These are phyloP conservation scores for Paraphoma sp. DNA, from an alignment of 2,329 filamentous ascomycete genomes.

Conservation along the genomic window DNA sequence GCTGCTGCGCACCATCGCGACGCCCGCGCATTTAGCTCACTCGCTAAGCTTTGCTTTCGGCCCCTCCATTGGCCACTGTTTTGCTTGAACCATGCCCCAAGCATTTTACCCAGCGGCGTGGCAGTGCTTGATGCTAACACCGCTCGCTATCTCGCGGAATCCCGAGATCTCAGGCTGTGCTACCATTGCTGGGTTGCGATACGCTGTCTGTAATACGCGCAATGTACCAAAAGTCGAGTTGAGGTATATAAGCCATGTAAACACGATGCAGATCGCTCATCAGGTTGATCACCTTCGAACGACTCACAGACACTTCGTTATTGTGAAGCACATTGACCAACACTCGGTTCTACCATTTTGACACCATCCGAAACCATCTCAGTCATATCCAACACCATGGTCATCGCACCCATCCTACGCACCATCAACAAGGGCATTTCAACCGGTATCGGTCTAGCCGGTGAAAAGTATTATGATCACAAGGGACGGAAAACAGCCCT, in stretches of 20 bases:
- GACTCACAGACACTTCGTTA: too few species aligned
- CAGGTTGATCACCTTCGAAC: neutral
- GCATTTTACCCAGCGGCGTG: neutral
- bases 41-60: neutral
- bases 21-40: neutral
- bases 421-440: constrained; percentile 14
- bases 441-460: constrained; percentile 15
- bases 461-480: constrained; percentile 21
- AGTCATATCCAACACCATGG: neutral
- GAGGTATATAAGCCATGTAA: neutral
- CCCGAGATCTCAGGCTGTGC: neutral
- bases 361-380: too few species aligned
- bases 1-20: neutral
- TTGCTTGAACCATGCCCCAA: neutral
- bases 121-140: neutral
- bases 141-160: neutral
- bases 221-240: neutral
- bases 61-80: neutral
- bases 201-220: neutral
- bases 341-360: too few species aligned
- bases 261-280: neutral
- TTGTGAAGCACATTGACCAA: too few species aligned
- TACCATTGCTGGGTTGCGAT: neutral
- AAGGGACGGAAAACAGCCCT: constrained; percentile 20
- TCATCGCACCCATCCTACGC: constrained; percentile 2